phyloP scores from a whole-genome alignment of 768 basidiomycete genomes.

The Hypholoma sublateritium region DNA sequence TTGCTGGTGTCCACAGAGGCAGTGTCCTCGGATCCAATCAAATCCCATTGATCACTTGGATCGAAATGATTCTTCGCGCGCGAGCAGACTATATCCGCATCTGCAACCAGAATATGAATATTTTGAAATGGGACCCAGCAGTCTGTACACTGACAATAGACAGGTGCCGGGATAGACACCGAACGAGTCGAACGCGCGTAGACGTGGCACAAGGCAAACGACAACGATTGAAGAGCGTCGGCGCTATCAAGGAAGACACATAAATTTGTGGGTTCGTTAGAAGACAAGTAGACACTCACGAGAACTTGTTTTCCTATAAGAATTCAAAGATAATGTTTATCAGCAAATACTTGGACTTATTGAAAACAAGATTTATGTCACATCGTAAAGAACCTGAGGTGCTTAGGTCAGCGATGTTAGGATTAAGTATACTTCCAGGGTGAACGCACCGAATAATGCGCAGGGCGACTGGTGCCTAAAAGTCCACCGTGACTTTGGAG shows the following conservation, averaged over 20 bases:
- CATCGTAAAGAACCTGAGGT: conserved; percentile 40
- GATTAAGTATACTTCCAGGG: not conserved
- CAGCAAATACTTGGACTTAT: not conserved
- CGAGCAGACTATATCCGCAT: conserved; percentile 69
- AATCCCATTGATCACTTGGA: conserved; percentile 38
- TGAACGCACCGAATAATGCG: conserved; percentile 40
- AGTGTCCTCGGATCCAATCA: conserved; percentile 41
- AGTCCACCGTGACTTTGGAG: conserved; percentile 79
- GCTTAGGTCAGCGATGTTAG: not conserved
- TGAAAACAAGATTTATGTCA: conserved; percentile 10
- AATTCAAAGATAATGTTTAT: not conserved
- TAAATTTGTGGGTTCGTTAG: conserved; percentile 20
- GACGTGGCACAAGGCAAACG: conserved; percentile 58
- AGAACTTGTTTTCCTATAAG: conserved; percentile 54
- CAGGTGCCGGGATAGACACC: conserved; percentile 80
- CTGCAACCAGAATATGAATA: conserved; percentile 30
- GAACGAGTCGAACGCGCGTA: conserved; percentile 78
- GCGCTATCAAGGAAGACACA: conserved; percentile 35
- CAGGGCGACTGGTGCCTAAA: conserved; percentile 70
- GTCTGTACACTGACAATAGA: conserved; percentile 58
- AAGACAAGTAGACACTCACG: conserved; percentile 29
- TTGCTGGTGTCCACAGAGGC: conserved; percentile 28
- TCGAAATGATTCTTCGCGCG: conserved; percentile 34
- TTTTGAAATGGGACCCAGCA: not conserved
- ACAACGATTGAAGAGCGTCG: conserved; percentile 68